Percentiles rank a stretch among this genome's conserved stretches.
Evolutionary conservation across 179 eudicot species (phyloP).

Genomic region (Carnegiea gigantea): DNA sequence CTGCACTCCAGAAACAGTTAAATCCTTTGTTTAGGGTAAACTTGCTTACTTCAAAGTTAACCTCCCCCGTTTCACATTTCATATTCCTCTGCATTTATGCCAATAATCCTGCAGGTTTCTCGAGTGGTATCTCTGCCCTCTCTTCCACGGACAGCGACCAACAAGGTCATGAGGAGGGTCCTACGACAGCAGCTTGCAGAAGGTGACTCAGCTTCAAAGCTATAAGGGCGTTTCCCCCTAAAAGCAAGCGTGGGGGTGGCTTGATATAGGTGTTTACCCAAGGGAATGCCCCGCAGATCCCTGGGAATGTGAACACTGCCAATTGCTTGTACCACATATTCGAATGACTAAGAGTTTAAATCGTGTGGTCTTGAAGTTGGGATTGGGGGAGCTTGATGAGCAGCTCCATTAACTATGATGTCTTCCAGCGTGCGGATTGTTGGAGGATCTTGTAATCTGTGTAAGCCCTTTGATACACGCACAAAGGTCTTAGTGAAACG

Average conservation of each 20-base stretch:
- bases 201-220: slow-evolving; percentile 18
- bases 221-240: slow-evolving; percentile 12
- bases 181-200: slow-evolving; percentile 69
- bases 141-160: slow-evolving; percentile 94
- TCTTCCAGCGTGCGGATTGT: background rate
- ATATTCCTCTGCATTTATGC: background rate
- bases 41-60: background rate
- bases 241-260: background rate
- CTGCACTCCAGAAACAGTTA: slow-evolving; percentile 73
- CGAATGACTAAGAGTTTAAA: background rate
- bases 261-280: background rate
- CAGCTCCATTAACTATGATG: background rate
- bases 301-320: background rate
- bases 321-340: no score
- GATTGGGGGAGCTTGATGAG: background rate
- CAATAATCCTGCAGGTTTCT: slow-evolving; percentile 51
- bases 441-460: background rate
- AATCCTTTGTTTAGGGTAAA: slow-evolving; percentile 89
- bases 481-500: background rate
- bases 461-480: background rate
- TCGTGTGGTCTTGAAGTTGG: background rate
- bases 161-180: slow-evolving; percentile 96
- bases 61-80: background rate
- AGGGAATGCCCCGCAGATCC: background rate
- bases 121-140: slow-evolving; percentile 49